phyloP scores from a whole-genome alignment of 1,284 basidiomycete species.

The Clitocybe nebularis region DNA sequence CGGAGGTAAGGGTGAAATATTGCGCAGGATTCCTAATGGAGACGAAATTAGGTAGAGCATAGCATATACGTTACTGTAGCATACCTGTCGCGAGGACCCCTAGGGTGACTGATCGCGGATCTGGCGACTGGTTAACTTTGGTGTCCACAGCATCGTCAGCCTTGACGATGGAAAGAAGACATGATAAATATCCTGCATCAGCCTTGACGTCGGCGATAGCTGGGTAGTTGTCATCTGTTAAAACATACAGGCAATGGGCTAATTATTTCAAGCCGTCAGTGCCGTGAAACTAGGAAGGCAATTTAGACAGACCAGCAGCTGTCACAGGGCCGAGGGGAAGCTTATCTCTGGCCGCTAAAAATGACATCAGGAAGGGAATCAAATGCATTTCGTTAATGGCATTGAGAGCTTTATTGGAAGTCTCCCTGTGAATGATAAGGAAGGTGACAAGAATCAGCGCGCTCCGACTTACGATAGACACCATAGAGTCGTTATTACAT shows the following conservation, averaged over 20 bases:
- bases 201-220: conserved; percentile 60
- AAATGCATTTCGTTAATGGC: conserved; percentile 79
- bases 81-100: conserved; percentile 71
- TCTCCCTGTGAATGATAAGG: conserved; percentile 63
- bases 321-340: conserved; percentile 69
- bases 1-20: conserved; percentile 69
- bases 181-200: conserved; percentile 62
- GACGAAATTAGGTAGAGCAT: conserved; percentile 1
- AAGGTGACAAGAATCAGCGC: conserved; percentile 11
- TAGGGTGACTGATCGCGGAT: conserved; percentile 52
- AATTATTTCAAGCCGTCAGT: conserved; percentile 10
- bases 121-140: conserved; percentile 39
- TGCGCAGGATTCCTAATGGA: conserved; percentile 65
- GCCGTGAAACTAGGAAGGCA: neutral
- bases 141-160: conserved; percentile 33
- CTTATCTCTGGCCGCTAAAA: conserved; percentile 65
- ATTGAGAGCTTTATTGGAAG: conserved; percentile 85
- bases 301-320: conserved; percentile 60
- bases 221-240: conserved; percentile 83
- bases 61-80: conserved; percentile 15
- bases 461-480: conserved; percentile 75
- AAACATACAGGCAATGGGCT: conserved; percentile 89
- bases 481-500: conserved; percentile 89
- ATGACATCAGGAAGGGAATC: conserved; percentile 80
- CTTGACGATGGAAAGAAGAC: conserved; percentile 67